A percentile compares a stretch with the other conserved stretches of the same genome.
Conservation (phyloP, 331 rosid species). For the Malus hybrid region DNA sequence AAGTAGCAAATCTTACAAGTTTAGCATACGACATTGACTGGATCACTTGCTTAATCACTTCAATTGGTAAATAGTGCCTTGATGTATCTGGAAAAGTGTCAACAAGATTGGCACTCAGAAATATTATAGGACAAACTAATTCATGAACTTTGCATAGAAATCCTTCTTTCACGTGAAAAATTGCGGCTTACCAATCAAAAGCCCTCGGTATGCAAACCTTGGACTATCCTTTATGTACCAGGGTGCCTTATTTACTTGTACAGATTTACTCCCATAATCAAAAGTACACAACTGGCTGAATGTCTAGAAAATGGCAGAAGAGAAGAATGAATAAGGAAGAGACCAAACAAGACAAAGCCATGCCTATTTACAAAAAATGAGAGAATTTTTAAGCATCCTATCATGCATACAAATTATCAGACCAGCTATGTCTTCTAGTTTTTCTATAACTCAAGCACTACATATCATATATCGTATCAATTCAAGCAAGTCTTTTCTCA, state of each 20-base stretch:
- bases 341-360: conserved; percentile 4
- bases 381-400: neutral
- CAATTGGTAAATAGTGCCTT: conserved; percentile 82
- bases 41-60: conserved; percentile 75
- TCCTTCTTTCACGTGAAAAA: neutral
- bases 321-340: conserved; percentile 11
- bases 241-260: conserved; percentile 66
- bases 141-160: conserved; percentile 6
- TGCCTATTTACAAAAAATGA: neutral
- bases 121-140: conserved; percentile 14
- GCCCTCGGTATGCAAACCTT: conserved; percentile 84
- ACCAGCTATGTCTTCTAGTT: neutral
- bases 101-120: conserved; percentile 17
- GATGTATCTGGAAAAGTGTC: conserved; percentile 74
- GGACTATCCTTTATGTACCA: conserved; percentile 86
- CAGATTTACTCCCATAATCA: conserved; percentile 63
- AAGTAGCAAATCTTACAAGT: conserved; percentile 54
- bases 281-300: conserved; percentile 92
- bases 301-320: conserved; percentile 50
- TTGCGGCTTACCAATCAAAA: conserved; percentile 62
- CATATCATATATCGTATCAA: neutral
- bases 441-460: neutral
- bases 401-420: neutral
- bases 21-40: conserved; percentile 94
- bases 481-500: neutral